Evolutionary conservation across 2,329 filamentous ascomycete species (phyloP).

Genomic region (Cordyceps farinosa): DNA sequence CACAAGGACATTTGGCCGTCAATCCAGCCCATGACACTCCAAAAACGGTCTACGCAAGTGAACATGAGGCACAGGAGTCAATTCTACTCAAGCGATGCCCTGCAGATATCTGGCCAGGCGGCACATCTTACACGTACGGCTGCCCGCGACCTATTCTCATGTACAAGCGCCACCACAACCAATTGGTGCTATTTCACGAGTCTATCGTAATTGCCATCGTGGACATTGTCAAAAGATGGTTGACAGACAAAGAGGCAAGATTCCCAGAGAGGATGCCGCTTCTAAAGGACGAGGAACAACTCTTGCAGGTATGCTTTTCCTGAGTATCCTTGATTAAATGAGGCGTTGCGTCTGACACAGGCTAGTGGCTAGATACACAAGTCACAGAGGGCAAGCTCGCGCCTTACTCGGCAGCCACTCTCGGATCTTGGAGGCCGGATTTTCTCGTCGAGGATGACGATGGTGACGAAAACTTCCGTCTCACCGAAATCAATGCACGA

Average conservation of each 20-base stretch:
- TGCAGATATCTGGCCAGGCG: background rate
- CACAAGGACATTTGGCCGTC: background rate
- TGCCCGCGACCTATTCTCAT: conserved; percentile 10
- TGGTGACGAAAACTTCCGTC: conserved; percentile 27
- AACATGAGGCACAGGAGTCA: background rate
- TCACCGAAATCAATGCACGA: conserved; percentile 41
- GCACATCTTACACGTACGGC: background rate
- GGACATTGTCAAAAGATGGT: conserved; percentile 2
- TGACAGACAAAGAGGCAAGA: background rate
- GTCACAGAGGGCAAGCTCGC: background rate
- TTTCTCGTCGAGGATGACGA: conserved; percentile 34
- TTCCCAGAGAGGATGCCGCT: conserved; percentile 4
- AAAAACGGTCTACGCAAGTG: background rate
- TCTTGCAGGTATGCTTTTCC: background rate
- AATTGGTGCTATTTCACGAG: background rate
- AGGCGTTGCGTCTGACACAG: background rate
- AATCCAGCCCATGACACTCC: background rate
- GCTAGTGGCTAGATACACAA: conserved; percentile 21
- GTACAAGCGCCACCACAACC: background rate
- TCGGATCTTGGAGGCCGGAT: conserved; percentile 38
- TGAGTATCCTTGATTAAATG: background rate
- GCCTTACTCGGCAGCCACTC: background rate
- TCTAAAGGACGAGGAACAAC: background rate
- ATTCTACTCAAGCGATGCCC: background rate
- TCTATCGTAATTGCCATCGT: background rate